These are phyloP conservation scores for Volvox reticuliferus DNA, from an alignment of 139 green algal species.

Conservation along the genomic window DNA sequence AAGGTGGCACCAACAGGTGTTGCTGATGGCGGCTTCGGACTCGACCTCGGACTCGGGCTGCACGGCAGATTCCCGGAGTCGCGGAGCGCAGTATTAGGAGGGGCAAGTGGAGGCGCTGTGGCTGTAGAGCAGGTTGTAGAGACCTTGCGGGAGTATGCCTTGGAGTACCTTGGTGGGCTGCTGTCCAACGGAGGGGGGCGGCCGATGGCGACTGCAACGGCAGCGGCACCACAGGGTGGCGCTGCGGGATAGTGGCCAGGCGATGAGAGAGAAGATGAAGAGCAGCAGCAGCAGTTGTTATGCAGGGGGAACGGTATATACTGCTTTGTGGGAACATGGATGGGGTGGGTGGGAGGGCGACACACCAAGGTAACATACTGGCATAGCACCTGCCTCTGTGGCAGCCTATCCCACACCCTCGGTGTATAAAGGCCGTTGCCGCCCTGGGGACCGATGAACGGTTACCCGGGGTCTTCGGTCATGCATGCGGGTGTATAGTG, in stretches of 20 bases:
- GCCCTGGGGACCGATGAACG: no score
- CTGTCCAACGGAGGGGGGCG: neutral
- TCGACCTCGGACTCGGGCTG: neutral
- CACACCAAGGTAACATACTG: no score
- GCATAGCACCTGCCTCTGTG: no score
- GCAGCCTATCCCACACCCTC: no score
- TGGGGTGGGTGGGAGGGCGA: no score
- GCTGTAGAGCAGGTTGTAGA: constrained; percentile 34
- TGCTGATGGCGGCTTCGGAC: neutral
- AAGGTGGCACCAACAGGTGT: neutral
- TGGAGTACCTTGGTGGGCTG: constrained; percentile 33
- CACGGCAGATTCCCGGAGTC: neutral
- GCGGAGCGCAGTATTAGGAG: neutral
- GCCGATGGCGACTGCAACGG: neutral
- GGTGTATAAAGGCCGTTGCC: no score
- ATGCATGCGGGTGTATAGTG: no score
- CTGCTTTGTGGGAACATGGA: no score
- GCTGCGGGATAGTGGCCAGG: neutral
- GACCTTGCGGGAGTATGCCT: neutral
- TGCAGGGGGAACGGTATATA: no score
- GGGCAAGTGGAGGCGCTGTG: neutral
- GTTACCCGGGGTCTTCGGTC: no score
- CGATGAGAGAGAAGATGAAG: no score
- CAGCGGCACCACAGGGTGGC: neutral
- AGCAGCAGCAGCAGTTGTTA: no score